Percentiles rank a stretch among this genome's conserved stretches.
These are phyloP conservation scores for Ascochyta fabae DNA, from an alignment of 2,329 filamentous ascomycete species.

Conservation along the genomic window DNA sequence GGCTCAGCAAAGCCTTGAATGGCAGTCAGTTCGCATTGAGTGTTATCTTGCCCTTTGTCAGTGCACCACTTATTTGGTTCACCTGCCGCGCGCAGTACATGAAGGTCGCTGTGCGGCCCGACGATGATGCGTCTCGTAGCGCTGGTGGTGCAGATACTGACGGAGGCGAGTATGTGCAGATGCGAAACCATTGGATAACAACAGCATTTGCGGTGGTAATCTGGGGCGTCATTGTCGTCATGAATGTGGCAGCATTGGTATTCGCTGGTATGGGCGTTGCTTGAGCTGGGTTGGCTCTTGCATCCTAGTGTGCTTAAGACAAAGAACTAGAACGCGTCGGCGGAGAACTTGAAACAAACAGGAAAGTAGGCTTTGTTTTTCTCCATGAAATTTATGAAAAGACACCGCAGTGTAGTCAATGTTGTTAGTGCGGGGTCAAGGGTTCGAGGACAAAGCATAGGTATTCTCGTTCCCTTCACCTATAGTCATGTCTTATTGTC, in stretches of 20 bases:
- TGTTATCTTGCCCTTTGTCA: conserved; percentile 81
- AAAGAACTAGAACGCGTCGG: background rate
- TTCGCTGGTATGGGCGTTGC: conserved; percentile 60
- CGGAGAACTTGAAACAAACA: background rate
- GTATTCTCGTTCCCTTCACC: background rate
- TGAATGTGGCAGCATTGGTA: conserved; percentile 81
- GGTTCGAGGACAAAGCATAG: background rate
- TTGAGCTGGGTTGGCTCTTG: conserved; percentile 1
- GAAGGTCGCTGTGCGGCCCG: conserved; percentile 62
- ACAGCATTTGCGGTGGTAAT: conserved; percentile 65
- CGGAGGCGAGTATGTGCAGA: conserved; percentile 54
- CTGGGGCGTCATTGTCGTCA: conserved; percentile 76
- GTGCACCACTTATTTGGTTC: conserved; percentile 83
- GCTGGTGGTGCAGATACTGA: conserved; percentile 3
- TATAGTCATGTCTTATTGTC: background rate
- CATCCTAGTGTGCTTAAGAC: background rate
- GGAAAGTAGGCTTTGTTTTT: background rate
- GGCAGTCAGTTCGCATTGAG: conserved; percentile 80
- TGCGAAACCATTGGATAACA: conserved; percentile 76
- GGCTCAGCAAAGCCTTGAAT: conserved; percentile 74
- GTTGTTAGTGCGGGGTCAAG: background rate
- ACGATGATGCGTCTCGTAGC: background rate
- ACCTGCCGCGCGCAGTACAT: conserved; percentile 81
- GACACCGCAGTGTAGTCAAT: background rate
- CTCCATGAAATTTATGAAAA: background rate